Conservation (phyloP, 176 grass and related monocot species). For the Raddia distichophylla region DNA sequence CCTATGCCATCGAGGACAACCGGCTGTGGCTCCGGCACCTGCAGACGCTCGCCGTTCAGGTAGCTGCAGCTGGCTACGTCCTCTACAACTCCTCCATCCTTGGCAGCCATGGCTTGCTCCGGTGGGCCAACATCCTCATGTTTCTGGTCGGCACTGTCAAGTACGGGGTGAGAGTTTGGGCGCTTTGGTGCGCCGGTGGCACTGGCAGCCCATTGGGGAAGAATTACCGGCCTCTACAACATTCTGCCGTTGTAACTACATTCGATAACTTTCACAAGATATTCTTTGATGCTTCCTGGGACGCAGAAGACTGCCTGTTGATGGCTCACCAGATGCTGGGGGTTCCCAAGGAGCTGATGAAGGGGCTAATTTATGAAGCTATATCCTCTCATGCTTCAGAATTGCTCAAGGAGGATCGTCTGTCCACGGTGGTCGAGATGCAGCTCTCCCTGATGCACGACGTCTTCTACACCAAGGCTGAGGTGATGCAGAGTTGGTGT, state of each 20-base stretch:
- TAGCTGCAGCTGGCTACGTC: background rate
- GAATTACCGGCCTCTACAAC: background rate
- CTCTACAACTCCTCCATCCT: background rate
- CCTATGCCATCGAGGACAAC: background rate
- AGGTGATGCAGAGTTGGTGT: background rate
- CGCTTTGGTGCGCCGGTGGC: background rate
- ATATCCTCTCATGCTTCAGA: background rate
- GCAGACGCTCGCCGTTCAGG: background rate
- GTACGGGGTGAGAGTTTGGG: constrained; percentile 6
- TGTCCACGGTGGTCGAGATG: constrained; percentile 24
- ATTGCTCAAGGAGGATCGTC: background rate
- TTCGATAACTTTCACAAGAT: no score
- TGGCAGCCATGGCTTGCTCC: background rate
- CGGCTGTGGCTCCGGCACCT: background rate
- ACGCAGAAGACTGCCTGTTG: background rate
- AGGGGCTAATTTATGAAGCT: background rate
- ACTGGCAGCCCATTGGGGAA: background rate
- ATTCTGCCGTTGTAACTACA: background rate
- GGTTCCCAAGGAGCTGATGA: background rate
- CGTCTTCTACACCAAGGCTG: background rate
- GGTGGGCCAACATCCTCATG: background rate
- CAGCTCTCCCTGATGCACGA: constrained; percentile 38
- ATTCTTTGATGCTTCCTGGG: background rate
- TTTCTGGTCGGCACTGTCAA: background rate
- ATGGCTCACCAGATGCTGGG: background rate